These are phyloP conservation scores for Oropetium thomaeum DNA, from an alignment of 176 grass and related monocot genomes.

Conservation along the genomic window DNA sequence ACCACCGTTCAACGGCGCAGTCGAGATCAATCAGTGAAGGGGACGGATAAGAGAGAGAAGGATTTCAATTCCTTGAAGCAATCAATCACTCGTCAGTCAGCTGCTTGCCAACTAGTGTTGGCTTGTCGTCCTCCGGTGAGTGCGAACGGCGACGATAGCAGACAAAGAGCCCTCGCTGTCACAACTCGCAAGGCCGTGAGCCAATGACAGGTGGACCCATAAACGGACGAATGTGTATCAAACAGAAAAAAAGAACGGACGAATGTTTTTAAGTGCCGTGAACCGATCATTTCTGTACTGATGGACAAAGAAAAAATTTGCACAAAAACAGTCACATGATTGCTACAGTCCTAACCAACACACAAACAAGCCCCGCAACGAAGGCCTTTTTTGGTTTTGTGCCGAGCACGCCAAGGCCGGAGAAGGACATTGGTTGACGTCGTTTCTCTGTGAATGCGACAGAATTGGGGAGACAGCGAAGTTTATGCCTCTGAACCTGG, in stretches of 20 bases:
- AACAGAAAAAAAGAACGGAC: too few relatives aligned
- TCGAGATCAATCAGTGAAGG: too few relatives aligned
- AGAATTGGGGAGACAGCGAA: background rate
- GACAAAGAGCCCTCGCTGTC: background rate
- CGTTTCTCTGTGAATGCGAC: background rate
- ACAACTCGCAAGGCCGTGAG: background rate
- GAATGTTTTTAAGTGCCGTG: too few relatives aligned
- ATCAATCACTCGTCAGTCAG: background rate
- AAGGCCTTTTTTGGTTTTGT: background rate
- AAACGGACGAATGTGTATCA: too few relatives aligned
- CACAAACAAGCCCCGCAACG: too few relatives aligned
- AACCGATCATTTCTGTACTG: too few relatives aligned
- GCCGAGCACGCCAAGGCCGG: background rate
- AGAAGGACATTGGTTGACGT: background rate
- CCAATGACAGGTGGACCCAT: conserved; percentile 16
- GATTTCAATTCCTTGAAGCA: conserved; percentile 28
- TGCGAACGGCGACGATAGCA: background rate
- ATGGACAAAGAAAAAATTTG: too few relatives aligned
- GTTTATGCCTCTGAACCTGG: background rate
- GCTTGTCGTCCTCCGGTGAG: background rate
- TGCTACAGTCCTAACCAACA: too few relatives aligned
- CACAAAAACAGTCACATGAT: too few relatives aligned
- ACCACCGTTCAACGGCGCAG: background rate
- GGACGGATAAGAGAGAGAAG: background rate
- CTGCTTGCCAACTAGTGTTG: background rate